Percentiles rank a stretch among this genome's conserved stretches.
Conservation (phyloP, 495 filamentous ascomycete species). For the Annulohypoxylon bovei region DNA sequence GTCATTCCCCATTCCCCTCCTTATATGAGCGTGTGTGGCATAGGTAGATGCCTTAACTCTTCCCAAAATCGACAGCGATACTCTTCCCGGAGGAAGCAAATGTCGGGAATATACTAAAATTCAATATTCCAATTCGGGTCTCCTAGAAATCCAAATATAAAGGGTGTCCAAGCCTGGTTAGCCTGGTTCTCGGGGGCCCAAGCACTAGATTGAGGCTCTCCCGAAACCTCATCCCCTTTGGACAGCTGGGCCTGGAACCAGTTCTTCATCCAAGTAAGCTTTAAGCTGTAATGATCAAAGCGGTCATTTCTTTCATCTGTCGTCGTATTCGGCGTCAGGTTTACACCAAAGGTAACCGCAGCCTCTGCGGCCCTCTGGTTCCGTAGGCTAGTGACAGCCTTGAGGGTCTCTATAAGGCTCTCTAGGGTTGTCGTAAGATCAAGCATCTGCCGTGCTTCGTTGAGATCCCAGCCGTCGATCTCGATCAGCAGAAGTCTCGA, state of each 20-base stretch:
- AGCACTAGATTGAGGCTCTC: constrained; percentile 10
- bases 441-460: constrained; percentile 33
- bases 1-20: neutral
- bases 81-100: neutral
- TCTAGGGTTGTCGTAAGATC: constrained; percentile 36
- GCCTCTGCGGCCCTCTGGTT: constrained; percentile 25
- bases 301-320: constrained; percentile 32
- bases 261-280: constrained; percentile 35
- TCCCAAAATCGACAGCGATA: neutral
- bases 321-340: constrained; percentile 13
- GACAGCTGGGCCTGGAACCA: constrained; percentile 32
- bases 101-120: constrained; percentile 17
- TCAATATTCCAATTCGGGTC: constrained; percentile 38
- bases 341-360: constrained; percentile 14
- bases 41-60: neutral
- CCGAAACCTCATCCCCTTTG: neutral
- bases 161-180: constrained; percentile 34
- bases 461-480: constrained; percentile 43
- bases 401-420: constrained; percentile 22
- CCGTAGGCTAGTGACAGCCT: constrained; percentile 9
- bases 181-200: constrained; percentile 26
- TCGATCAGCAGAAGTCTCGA: constrained; percentile 43
- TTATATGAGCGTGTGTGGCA: neutral
- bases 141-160: constrained; percentile 35
- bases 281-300: constrained; percentile 24